These are phyloP conservation scores for Aspergillus pseudoviridinutans DNA, from an alignment of 2,329 filamentous ascomycete genomes.

Conservation along the genomic window DNA sequence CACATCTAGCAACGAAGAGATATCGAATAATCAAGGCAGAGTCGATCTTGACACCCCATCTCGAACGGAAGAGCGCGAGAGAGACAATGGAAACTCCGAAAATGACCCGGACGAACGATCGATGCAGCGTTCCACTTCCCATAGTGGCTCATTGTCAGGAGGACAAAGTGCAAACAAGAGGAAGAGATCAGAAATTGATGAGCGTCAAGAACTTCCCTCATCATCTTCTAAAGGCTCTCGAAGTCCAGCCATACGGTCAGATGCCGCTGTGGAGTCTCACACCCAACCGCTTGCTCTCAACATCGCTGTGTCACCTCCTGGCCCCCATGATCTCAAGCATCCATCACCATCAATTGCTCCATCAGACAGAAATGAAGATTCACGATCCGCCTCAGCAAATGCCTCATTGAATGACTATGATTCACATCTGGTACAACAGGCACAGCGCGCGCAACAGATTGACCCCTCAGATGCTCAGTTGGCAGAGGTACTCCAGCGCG, in stretches of 20 bases:
- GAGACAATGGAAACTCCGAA: constrained; percentile 44
- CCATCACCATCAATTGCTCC: constrained; percentile 18
- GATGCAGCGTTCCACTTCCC: constrained; percentile 25
- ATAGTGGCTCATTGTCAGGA: constrained; percentile 12
- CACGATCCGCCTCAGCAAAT: constrained; percentile 23
- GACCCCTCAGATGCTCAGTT: constrained; percentile 49
- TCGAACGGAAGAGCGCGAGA: constrained; percentile 42
- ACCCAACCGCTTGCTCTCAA: constrained; percentile 18
- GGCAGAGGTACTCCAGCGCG: constrained; percentile 50
- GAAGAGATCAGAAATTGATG: constrained; percentile 65
- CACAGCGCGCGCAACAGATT: constrained; percentile 43
- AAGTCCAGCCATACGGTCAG: constrained; percentile 37
- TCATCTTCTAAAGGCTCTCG: constrained; percentile 31
- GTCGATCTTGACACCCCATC: constrained; percentile 20
- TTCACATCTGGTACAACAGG: constrained; percentile 42
- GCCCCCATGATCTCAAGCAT: constrained; percentile 19
- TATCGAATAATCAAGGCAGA: constrained; percentile 14
- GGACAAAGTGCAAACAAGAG: constrained; percentile 51
- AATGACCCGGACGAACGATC: constrained; percentile 19
- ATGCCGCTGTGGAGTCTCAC: constrained; percentile 27
- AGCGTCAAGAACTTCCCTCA: constrained; percentile 36
- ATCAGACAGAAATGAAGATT: constrained; percentile 28
- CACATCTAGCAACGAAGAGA: constrained; percentile 17
- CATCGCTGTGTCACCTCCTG: constrained; percentile 12
- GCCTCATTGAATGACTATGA: constrained; percentile 38